Base-by-base conservation (phyloP, 2,329 filamentous ascomycete species). In the Triangularia verruculosa region DNA sequence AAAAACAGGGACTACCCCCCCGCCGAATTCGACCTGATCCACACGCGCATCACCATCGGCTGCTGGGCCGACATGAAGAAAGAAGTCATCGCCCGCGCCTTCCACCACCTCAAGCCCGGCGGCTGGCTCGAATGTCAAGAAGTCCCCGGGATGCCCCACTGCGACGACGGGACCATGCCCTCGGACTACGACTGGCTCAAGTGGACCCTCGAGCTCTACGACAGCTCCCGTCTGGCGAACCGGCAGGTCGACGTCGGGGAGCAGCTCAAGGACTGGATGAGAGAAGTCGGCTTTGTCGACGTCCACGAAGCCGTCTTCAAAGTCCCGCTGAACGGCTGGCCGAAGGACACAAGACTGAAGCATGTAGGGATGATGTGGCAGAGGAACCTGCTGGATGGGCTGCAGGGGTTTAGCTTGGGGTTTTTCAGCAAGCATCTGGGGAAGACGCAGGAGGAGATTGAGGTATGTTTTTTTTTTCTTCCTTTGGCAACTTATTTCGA, bases 51-150 rank as follows among this genome's bases (percentile, higher is more conserved):
- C 34, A 82, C 81, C 0, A 70, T 79, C 9, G 82, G 80, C 20
- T 83, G 80, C 68, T 85, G 82, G 79, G 73, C 75, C 6, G 75
- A 79, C 61, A 82, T 82, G 69, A 77, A 80, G 60, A 69, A 70
- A 0, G 77, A 84, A 57, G 75, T 86, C 20, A 82, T 89, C 61
- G 73, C 75, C 30, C 82, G 82, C 64, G 81, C 82, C 4, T 84
- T 82, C 64, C 73, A 76, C n/a, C 74, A 78, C 43, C 74, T 86
- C 0, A 72, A 74, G 12, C 83, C 83, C 0, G 83, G 83, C 30
- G 83, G 83, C 52, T 86, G 80, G 76, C 77, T 85, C 53, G 83
- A 86, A 70, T 81, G 79, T 2, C 82, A 85, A 67, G 83, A 86
- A 67, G 78, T 68, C 74, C 78, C 67, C 12, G 64, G 55, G n/a